A percentile compares a stretch with the other conserved stretches of the same genome.
Conservation (phyloP, 176 grass and related monocot species). For the Aechmea fasciata region DNA sequence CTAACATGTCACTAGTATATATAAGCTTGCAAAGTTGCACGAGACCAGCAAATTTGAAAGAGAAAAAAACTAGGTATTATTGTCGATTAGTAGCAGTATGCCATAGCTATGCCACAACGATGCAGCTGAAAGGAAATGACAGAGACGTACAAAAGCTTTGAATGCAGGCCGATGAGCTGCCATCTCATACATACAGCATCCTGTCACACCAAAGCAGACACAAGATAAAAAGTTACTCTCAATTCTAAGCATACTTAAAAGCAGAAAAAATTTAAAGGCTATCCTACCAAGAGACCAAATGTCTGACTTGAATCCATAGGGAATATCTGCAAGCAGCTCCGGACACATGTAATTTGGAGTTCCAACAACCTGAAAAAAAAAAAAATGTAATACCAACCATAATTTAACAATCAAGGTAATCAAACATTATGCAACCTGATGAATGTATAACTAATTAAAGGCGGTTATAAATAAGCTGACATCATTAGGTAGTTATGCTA, state of each 20-base stretch:
- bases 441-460: no score
- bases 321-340: conserved; percentile 93
- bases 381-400: conserved; percentile 14
- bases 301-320: conserved; percentile 98
- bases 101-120: not conserved
- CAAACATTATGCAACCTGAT: conserved; percentile 2
- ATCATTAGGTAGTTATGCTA: no score
- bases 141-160: conserved; percentile 94
- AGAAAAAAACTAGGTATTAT: not conserved
- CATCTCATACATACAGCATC: conserved; percentile 98
- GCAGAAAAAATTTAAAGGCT: not conserved
- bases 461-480: no score
- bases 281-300: conserved; percentile 96
- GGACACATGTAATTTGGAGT: conserved; percentile 99
- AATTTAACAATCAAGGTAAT: conserved; percentile 1
- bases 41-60: not conserved
- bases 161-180: conserved; percentile 94
- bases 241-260: not conserved
- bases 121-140: conserved; percentile 4
- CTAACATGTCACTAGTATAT: no score
- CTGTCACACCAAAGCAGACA: conserved; percentile 31
- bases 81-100: not conserved
- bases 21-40: no score
- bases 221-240: conserved; percentile 10
- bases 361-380: conserved; percentile 62